phyloP scores from a whole-genome alignment of 352 stramenopile species.

The Globisporangium paroecandrum region DNA sequence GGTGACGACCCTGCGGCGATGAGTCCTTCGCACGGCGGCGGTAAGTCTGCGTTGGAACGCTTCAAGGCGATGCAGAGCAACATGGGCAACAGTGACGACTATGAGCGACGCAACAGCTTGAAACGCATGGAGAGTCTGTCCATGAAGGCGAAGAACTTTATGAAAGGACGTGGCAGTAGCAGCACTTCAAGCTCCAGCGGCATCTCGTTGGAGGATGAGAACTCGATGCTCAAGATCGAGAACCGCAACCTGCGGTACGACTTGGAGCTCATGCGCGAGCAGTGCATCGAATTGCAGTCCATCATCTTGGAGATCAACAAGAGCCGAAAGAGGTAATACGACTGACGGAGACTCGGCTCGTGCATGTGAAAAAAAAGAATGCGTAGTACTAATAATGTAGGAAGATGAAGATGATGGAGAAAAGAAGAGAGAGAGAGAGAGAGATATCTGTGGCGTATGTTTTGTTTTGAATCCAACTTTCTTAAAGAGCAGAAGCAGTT shows the following conservation, averaged over 20 bases:
- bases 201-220: constrained; percentile 80
- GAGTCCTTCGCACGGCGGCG: constrained; percentile 17
- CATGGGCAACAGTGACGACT: constrained; percentile 24
- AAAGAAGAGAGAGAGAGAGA: background rate
- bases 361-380: constrained; percentile 11
- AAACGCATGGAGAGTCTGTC: constrained; percentile 77
- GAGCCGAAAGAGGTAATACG: constrained; percentile 75
- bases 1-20: constrained; percentile 29
- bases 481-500: constrained; percentile 4
- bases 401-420: background rate
- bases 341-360: background rate
- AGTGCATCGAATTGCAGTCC: constrained; percentile 84
- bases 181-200: constrained; percentile 60
- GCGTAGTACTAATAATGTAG: constrained; percentile 11
- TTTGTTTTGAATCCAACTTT: constrained; percentile 5
- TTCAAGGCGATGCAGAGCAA: constrained; percentile 63
- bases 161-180: constrained; percentile 53
- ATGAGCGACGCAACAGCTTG: constrained; percentile 43
- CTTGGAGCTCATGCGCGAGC: constrained; percentile 84
- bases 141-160: constrained; percentile 63
- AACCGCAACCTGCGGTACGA: constrained; percentile 88
- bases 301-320: constrained; percentile 91
- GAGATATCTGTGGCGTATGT: constrained; percentile 4
- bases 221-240: constrained; percentile 84
- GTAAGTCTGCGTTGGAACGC: constrained; percentile 53